These are phyloP conservation scores for Diaporthe vexans DNA, from an alignment of 2,329 filamentous ascomycete genomes.

Conservation along the genomic window DNA sequence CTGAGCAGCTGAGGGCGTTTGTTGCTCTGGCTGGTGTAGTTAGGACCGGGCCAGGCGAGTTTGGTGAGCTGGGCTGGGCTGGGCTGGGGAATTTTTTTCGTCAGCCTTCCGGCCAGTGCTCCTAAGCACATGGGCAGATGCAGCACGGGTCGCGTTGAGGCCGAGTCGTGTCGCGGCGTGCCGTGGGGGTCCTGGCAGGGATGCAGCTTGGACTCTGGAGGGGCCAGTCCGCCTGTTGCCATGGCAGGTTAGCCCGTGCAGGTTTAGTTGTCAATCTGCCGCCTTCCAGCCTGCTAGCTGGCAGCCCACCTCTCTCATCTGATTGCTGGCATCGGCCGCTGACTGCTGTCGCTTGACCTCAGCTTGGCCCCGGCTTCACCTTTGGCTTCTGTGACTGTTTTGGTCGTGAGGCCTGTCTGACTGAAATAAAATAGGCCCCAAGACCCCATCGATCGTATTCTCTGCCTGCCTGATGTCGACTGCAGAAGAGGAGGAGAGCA, in stretches of 20 bases:
- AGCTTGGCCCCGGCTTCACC: background rate
- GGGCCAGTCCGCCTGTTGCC: background rate
- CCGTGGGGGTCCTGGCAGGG: constrained; percentile 22
- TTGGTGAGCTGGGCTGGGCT: background rate
- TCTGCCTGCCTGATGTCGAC: background rate
- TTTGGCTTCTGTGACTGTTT: background rate
- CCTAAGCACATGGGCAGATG: constrained; percentile 11
- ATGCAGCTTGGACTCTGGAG: constrained; percentile 23
- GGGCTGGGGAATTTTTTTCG: constrained; percentile 22
- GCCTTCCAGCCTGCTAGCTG: constrained; percentile 1
- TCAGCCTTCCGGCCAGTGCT: constrained; percentile 2
- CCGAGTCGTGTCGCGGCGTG: constrained; percentile 2
- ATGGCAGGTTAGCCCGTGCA: background rate
- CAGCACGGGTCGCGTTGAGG: constrained; percentile 13
- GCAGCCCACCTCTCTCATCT: constrained; percentile 2
- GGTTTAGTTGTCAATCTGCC: constrained; percentile 25
- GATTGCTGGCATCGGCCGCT: constrained; percentile 18
- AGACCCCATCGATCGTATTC: constrained; percentile 1
- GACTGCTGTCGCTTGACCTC: constrained; percentile 28
- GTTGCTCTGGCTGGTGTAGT: constrained; percentile 1
- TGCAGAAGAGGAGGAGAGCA: background rate
- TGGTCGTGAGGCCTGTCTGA: constrained; percentile 3
- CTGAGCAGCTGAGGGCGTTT: constrained; percentile 18
- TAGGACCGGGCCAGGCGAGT: background rate
- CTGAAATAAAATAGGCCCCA: background rate